phyloP scores from a whole-genome alignment of 495 filamentous ascomycete genomes.

The Xylaria scruposa region DNA sequence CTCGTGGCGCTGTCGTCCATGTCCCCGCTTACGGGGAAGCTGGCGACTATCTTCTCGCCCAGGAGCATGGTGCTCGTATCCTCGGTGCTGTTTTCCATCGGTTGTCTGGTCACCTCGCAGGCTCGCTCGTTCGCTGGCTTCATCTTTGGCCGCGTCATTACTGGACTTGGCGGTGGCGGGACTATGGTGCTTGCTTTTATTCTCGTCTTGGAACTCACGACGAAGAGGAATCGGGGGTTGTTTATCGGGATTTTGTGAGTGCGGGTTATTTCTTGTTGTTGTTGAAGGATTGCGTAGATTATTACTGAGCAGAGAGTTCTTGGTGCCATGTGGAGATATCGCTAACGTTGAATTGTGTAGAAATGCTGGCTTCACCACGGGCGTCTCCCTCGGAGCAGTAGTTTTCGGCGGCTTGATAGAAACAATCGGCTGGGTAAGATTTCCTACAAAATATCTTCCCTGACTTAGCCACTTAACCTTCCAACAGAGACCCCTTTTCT shows the following conservation, averaged over 20 bases:
- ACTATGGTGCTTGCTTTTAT: slow-evolving; percentile 72
- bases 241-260: slow-evolving; percentile 71
- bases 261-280: neutral
- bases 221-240: slow-evolving; percentile 67
- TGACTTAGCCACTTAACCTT: neutral
- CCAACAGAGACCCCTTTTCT: slow-evolving; percentile 69
- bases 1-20: slow-evolving; percentile 73
- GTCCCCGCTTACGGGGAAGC: slow-evolving; percentile 68
- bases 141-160: slow-evolving; percentile 67
- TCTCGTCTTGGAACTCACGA: slow-evolving; percentile 70
- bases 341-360: slow-evolving; percentile 19
- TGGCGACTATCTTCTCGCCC: slow-evolving; percentile 72
- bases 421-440: slow-evolving; percentile 68
- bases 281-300: no score
- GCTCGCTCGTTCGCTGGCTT: slow-evolving; percentile 65
- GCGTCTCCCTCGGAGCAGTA: slow-evolving; percentile 73
- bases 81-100: slow-evolving; percentile 62
- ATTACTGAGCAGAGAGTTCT: no score
- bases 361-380: slow-evolving; percentile 66
- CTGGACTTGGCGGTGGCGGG: slow-evolving; percentile 70
- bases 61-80: slow-evolving; percentile 64
- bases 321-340: no score
- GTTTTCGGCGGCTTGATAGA: slow-evolving; percentile 69
- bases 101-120: slow-evolving; percentile 66
- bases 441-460: no score